Percentiles rank a stretch among this genome's conserved stretches.
Conservation (phyloP, 768 basidiomycete species). For the Leccinum imitatum region DNA sequence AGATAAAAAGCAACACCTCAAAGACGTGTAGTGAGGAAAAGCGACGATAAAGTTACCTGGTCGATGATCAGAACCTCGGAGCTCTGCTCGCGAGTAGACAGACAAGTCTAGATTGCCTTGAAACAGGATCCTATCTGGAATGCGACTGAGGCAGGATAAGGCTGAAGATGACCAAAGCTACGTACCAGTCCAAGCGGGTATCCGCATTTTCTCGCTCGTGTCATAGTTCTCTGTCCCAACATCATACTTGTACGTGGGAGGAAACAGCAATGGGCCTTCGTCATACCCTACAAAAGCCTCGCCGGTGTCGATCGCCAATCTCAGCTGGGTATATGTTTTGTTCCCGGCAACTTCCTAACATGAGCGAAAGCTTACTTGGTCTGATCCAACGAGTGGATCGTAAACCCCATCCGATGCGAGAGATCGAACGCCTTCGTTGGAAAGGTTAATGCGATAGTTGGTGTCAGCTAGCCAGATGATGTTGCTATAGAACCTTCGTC, state of each 20-base stretch:
- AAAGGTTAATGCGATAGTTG: constrained; percentile 90
- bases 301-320: constrained; percentile 66
- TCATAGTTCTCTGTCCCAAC: constrained; percentile 84
- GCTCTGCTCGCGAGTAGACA: constrained; percentile 80
- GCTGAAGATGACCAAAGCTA: not conserved
- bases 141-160: constrained; percentile 5
- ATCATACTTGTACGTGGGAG: constrained; percentile 93
- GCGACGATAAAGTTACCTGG: constrained; percentile 55
- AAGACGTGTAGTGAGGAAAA: constrained; percentile 1
- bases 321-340: constrained; percentile 50
- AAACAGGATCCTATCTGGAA: constrained; percentile 89
- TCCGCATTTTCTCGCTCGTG: constrained; percentile 92
- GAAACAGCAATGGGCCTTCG: constrained; percentile 89
- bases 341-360: not conserved
- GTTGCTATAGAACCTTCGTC: constrained; percentile 53
- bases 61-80: constrained; percentile 92
- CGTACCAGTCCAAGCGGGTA: constrained; percentile 96
- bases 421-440: constrained; percentile 78
- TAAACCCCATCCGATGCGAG: constrained; percentile 64
- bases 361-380: constrained; percentile 64
- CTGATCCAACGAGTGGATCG: constrained; percentile 72
- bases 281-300: constrained; percentile 79
- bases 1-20: not conserved
- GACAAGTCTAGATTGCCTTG: constrained; percentile 75
- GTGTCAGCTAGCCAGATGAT: constrained; percentile 94